These are phyloP conservation scores for Botrytis cinerea DNA, from an alignment of 2,329 filamentous ascomycete species.

Conservation along the genomic window DNA sequence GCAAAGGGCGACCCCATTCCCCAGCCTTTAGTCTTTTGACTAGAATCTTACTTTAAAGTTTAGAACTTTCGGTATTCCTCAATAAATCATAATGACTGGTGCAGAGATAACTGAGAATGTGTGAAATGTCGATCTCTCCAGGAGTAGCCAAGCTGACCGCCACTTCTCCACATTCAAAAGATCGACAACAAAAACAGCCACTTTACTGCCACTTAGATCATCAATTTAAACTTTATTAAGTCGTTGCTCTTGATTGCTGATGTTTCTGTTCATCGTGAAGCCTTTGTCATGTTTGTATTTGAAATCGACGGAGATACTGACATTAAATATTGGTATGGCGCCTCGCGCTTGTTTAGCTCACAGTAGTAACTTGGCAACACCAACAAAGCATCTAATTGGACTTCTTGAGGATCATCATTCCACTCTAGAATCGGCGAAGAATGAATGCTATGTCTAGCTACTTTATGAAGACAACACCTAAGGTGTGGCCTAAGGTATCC, in stretches of 20 bases:
- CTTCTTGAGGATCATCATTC: not conserved
- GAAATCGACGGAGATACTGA: slow-evolving; percentile 6
- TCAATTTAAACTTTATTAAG: not conserved
- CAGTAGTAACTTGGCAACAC: not conserved
- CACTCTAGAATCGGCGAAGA: not conserved
- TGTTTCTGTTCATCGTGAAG: not conserved
- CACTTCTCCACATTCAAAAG: slow-evolving; percentile 1
- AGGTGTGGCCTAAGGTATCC: not conserved
- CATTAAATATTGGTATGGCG: not conserved
- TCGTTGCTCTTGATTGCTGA: not conserved
- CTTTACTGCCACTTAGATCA: not conserved
- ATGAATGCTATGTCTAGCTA: not conserved
- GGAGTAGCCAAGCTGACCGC: not conserved
- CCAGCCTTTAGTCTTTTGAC: not conserved
- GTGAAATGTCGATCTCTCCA: not conserved
- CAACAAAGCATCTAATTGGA: not conserved
- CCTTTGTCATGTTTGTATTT: slow-evolving; percentile 4
- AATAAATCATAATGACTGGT: not conserved
- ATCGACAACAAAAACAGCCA: not conserved
- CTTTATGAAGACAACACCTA: not conserved
- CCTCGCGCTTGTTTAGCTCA: not conserved
- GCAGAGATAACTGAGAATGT: not conserved
- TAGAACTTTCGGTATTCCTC: not conserved
- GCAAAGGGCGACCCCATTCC: not conserved
- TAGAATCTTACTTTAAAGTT: not conserved